Evolutionary conservation across 805 yeast species (phyloP), one percentile per base, ranked within the genome.

Genomic region (Yarrowia sp.): DNA sequence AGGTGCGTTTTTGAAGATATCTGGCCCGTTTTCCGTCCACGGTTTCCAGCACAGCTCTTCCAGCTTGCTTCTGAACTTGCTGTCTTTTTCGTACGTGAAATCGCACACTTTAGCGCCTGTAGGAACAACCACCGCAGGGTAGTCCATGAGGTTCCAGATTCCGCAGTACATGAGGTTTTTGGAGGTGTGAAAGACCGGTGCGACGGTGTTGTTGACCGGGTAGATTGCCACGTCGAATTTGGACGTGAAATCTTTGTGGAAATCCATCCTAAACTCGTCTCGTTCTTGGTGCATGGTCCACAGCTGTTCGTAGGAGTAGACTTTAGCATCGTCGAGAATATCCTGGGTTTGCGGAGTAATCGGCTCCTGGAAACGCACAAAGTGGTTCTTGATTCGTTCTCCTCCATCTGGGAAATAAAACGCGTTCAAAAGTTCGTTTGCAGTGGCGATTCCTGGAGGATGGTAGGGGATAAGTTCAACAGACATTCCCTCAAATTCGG

Each of bases 141-240:
- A 71, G 55, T 71, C 73, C 66, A 71, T 63, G 34, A 70, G 40
- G 60, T 71, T 71, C 72, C 71, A 71, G 40, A 61, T 46, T 30
- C 65, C 52, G 24, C 69, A 68, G 56, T 72, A 46, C 24, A 81
- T 78, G 58, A 92, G 74, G 0, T 96, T 87, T 69, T 80, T 84
- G 3, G 96, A 84, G 73, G 95, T 89, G 64, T 84, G 82, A 58
- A 82, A 80, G 56, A 84, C 79, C 0, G 90, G 87, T 2, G 89
- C 89, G n/a, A 92, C 82, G 0, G 94, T 33, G 33, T 43, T 43
- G 9, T 38, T 36, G 9, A 58, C 64, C 2, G 64, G 64, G 14
- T 58, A 58, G 19, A 58, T 58, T 42, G 43, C 50, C 5, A 33
- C 39, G 10, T 58, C 64, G 19, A 58, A 30, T 9, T 38, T 14